Base-by-base conservation (phyloP, 2,329 filamentous ascomycete genomes). In the Phialocephala sp. region DNA sequence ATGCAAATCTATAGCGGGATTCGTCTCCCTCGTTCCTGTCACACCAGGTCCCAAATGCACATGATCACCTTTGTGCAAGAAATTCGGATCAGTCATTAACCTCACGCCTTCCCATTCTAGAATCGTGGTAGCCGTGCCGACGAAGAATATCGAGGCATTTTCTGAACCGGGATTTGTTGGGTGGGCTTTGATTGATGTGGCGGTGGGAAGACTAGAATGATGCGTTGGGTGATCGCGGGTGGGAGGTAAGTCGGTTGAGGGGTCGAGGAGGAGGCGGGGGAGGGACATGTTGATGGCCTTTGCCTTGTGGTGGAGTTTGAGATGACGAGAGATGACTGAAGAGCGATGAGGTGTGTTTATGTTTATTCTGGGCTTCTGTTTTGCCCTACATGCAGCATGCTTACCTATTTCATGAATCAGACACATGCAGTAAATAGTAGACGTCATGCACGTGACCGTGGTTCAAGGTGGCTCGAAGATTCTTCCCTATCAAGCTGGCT, bases 31-130 rank as follows among this genome's bases (percentile, higher is more conserved):
- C 27, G 79, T 80, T 0, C 80, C 83, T 1, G 80, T 84, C 1
- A 90, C 86, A 0, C 87, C 87, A 0, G 88, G 87, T 0, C 87
- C 88, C 1, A 90, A 82, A 73, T 90, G 87, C 9, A 90, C 87
- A 70, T 90, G 85, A 71, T 89, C 87, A 37, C 87, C 87, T 1
- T 83, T 83, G 71, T 89, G 88, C 0, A 91, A 81, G 76, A 91
- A 90, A 75, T 89, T 89, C 9, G 87, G 85, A 73, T 85, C 84
- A 0, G 85, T 87, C 58, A 87, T 80, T 66, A 87, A 79, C 36
- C 84, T 81, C 56, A 85, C 74, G 52, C 81, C 82, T 66, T 80
- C 75, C 82, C 83, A 87, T 73, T 85, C 81, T 12, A 87, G 75
- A 45, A 87, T 78, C 0, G 84, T 86, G 2, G 85, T 87, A 5